Evolutionary conservation across 2,329 filamentous ascomycete species (phyloP).

Genomic region (Xylariaceae sp.): DNA sequence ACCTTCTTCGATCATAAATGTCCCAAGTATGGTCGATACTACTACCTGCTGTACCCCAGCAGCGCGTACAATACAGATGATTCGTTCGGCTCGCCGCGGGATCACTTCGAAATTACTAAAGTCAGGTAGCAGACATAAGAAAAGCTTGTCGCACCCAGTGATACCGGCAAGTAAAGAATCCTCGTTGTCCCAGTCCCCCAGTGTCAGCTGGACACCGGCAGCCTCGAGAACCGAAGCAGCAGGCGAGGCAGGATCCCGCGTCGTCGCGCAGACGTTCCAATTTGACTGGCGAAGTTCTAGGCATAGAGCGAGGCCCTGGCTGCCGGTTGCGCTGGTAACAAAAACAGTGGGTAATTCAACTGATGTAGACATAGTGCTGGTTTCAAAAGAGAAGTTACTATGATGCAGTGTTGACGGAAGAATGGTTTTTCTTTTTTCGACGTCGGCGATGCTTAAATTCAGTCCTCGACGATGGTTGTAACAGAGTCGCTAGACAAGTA

Average conservation of each 20-base stretch:
- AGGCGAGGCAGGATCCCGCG: conserved; percentile 11
- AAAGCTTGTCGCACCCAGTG: conserved; percentile 25
- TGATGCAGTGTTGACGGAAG: too few species aligned
- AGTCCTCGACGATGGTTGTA: too few species aligned
- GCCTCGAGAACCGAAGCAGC: conserved; percentile 13
- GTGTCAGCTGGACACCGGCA: conserved; percentile 19
- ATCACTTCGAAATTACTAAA: conserved; percentile 10
- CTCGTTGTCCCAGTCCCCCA: conserved; percentile 27
- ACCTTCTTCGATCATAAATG: neutral
- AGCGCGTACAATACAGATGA: conserved; percentile 21
- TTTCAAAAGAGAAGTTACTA: too few species aligned
- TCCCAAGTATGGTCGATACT: conserved; percentile 8
- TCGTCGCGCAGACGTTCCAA: conserved; percentile 23
- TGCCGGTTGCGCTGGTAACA: conserved; percentile 24
- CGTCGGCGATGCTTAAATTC: too few species aligned
- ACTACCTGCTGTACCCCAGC: conserved; percentile 27
- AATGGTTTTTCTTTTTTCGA: too few species aligned
- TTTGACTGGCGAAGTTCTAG: conserved; percentile 13
- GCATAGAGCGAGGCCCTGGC: conserved; percentile 22
- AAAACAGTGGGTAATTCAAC: conserved; percentile 27
- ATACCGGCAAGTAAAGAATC: conserved; percentile 10
- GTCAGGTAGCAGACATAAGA: conserved; percentile 16
- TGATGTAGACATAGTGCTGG: too few species aligned
- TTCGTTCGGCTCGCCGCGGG: conserved; percentile 13
- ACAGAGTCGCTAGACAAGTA: too few species aligned